These are phyloP conservation scores for Fallopia convolvulus DNA, from an alignment of 148 eudicot genomes.

Conservation along the genomic window DNA sequence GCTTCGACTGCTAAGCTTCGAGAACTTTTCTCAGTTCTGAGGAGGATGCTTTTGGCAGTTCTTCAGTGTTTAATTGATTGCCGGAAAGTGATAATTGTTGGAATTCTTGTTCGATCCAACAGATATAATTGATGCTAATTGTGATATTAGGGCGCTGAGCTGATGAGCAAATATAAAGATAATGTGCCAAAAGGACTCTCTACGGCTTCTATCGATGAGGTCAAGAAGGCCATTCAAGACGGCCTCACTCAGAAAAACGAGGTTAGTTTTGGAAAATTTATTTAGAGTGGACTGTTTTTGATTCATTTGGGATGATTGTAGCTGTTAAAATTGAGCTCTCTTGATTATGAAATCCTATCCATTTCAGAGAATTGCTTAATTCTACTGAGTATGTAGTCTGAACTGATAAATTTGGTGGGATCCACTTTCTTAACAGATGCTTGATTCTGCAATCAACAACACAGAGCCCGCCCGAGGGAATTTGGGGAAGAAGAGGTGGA, in stretches of 20 bases:
- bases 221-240: constrained; percentile 49
- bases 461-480: constrained; percentile 3
- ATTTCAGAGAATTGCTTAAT: neutral
- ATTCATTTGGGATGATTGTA: neutral
- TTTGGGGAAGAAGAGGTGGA: constrained; percentile 19
- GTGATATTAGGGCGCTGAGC: constrained; percentile 69
- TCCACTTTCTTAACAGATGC: constrained; percentile 3
- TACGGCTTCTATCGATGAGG: constrained; percentile 52
- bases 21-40: no score
- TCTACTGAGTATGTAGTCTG: neutral
- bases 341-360: neutral
- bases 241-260: constrained; percentile 61
- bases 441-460: constrained; percentile 12
- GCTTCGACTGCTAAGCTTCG: neutral
- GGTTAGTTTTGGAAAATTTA: constrained; percentile 28
- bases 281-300: neutral
- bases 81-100: neutral
- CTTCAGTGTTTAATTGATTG: neutral
- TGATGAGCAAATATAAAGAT: constrained; percentile 68
- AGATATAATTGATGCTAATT: neutral
- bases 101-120: no score
- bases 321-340: neutral
- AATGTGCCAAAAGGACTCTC: constrained; percentile 84
- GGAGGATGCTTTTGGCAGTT: neutral
- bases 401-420: neutral